Percentiles rank a stretch among this genome's conserved stretches.
Evolutionary conservation across 805 yeast genomes (phyloP).

Genomic region (Candida takata): DNA sequence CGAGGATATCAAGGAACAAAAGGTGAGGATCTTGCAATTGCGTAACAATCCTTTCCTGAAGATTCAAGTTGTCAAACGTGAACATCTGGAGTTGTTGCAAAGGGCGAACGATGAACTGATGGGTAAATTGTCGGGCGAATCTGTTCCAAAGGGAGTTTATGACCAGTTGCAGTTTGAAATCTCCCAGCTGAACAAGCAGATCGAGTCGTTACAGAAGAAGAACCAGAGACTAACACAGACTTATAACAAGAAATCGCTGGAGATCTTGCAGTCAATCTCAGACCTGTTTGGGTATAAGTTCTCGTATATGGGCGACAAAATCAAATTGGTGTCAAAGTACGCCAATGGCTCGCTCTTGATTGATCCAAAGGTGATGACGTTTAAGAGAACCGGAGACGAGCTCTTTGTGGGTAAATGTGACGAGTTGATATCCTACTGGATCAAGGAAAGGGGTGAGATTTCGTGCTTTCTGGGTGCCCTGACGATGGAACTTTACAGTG

Average conservation of each 20-base stretch:
- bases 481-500: constrained; percentile 51
- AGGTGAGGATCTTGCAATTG: constrained; percentile 50
- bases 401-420: constrained; percentile 34
- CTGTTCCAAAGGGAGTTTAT: constrained; percentile 55
- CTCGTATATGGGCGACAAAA: constrained; percentile 54
- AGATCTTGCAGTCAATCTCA: constrained; percentile 60
- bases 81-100: constrained; percentile 42
- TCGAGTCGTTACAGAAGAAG: constrained; percentile 45
- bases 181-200: constrained; percentile 37
- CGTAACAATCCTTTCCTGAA: constrained; percentile 56
- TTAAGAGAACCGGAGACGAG: constrained; percentile 30
- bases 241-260: constrained; percentile 60
- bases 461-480: constrained; percentile 76
- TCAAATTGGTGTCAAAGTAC: constrained; percentile 47
- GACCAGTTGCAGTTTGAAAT: constrained; percentile 55
- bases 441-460: constrained; percentile 57
- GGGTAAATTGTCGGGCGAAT: constrained; percentile 25
- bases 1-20: constrained; percentile 29
- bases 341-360: constrained; percentile 39
- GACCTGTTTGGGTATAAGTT: constrained; percentile 65
- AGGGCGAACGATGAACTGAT: constrained; percentile 52
- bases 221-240: constrained; percentile 45
- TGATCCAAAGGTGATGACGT: constrained; percentile 47
- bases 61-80: constrained; percentile 55
- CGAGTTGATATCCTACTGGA: constrained; percentile 53